Percentiles rank a stretch among this genome's conserved stretches.
phyloP scores from a whole-genome alignment of 2,329 filamentous ascomycete genomes.

The Pseudogymnoascus sp. region DNA sequence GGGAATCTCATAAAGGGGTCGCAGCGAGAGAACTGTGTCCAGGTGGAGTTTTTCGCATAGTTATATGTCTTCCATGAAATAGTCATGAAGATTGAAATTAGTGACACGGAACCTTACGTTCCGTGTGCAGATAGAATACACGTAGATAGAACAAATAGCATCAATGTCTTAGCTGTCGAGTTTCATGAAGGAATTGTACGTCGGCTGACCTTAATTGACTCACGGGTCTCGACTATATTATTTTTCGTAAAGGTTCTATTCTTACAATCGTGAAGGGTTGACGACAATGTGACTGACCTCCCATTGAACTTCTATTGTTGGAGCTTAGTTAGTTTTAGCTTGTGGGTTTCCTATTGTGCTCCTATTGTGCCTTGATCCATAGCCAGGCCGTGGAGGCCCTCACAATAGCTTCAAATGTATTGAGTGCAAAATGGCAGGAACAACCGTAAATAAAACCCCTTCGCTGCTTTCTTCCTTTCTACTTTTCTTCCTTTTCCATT shows the following conservation, averaged over 20 bases:
- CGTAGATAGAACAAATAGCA: constrained; percentile 11
- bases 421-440: background rate
- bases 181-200: background rate
- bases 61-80: background rate
- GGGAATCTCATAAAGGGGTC: background rate
- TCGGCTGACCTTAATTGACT: background rate
- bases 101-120: background rate
- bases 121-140: constrained; percentile 3
- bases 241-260: background rate
- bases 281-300: background rate
- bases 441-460: background rate
- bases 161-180: background rate
- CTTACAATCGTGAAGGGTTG: background rate
- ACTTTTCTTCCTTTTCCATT: background rate
- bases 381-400: background rate
- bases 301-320: background rate
- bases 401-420: background rate
- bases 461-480: background rate
- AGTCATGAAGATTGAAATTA: background rate
- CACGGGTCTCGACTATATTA: background rate
- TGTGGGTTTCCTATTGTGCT: background rate
- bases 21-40: constrained; percentile 4
- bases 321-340: background rate
- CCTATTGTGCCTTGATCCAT: background rate
- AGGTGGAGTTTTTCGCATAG: background rate